A percentile compares a stretch with the other conserved stretches of the same genome.
phyloP scores from a whole-genome alignment of 768 basidiomycete species.

The Postia placenta region DNA sequence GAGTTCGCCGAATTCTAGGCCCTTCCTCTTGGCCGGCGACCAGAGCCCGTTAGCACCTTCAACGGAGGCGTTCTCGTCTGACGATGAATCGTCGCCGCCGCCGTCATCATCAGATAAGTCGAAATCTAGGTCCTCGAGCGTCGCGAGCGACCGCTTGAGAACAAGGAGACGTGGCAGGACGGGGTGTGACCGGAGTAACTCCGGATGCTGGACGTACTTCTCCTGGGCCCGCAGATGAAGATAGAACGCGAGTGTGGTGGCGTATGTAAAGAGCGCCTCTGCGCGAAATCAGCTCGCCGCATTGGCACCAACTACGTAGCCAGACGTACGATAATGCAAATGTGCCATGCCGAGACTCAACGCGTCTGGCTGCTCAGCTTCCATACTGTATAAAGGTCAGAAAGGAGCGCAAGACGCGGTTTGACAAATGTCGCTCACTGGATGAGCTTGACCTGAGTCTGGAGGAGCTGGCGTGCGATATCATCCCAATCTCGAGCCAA shows the following conservation, averaged over 20 bases:
- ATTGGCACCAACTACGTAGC: neutral
- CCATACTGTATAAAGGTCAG: neutral
- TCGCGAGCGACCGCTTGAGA: conserved; percentile 76
- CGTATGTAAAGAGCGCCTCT: conserved; percentile 90
- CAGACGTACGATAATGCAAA: conserved; percentile 76
- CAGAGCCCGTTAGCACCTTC: conserved; percentile 15
- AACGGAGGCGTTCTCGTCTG: conserved; percentile 27
- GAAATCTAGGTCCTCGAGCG: conserved; percentile 84
- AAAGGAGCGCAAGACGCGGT: neutral
- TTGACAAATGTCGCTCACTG: too few relatives aligned
- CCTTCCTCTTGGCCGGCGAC: conserved; percentile 11
- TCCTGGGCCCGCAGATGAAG: conserved; percentile 73
- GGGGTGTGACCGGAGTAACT: conserved; percentile 61
- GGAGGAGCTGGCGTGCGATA: conserved; percentile 46
- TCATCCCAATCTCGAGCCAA: conserved; percentile 83
- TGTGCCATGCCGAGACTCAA: conserved; percentile 68
- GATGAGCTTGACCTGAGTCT: conserved; percentile 46
- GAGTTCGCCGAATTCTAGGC: conserved; percentile 43
- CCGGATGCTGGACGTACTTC: conserved; percentile 55
- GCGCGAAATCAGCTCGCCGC: conserved; percentile 6
- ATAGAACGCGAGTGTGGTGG: conserved; percentile 89
- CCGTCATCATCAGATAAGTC: conserved; percentile 42
- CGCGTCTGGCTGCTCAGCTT: conserved; percentile 37
- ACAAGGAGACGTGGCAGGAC: conserved; percentile 71
- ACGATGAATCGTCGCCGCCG: conserved; percentile 35